Evolutionary conservation across 495 filamentous ascomycete species (phyloP).

Genomic region (Penicillium flavigenum): DNA sequence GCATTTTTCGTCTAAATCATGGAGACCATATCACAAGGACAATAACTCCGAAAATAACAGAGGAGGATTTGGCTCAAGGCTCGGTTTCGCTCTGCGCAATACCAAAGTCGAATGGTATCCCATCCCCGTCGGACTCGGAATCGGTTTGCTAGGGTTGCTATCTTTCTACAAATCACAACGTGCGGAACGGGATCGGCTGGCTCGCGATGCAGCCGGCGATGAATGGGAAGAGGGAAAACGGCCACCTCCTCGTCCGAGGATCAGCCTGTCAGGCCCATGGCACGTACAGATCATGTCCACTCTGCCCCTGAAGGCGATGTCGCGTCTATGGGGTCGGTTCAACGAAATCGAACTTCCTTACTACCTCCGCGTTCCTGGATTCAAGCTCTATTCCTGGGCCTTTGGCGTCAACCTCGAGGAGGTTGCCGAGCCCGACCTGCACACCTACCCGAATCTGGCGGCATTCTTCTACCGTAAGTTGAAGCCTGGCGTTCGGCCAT

Average conservation of each 20-base stretch:
- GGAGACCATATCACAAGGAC: constrained; percentile 39
- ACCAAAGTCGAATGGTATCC: constrained; percentile 92
- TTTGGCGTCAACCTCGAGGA: constrained; percentile 95
- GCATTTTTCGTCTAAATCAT: constrained; percentile 45
- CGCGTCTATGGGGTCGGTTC: constrained; percentile 89
- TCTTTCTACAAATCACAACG: constrained; percentile 77
- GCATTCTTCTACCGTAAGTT: constrained; percentile 96
- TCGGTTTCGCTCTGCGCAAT: constrained; percentile 61
- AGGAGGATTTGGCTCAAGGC: constrained; percentile 61
- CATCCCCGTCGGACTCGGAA: constrained; percentile 89
- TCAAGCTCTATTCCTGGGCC: constrained; percentile 85
- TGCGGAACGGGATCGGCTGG: constrained; percentile 50
- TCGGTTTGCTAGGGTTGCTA: constrained; percentile 78
- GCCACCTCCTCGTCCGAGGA: constrained; percentile 61
- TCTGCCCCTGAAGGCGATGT: constrained; percentile 89
- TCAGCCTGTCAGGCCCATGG: constrained; percentile 89
- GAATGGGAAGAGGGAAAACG: constrained; percentile 48
- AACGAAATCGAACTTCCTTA: constrained; percentile 92
- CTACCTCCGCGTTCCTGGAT: constrained; percentile 89
- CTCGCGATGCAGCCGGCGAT: constrained; percentile 52
- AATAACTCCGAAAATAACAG: constrained; percentile 43
- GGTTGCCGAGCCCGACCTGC: constrained; percentile 81
- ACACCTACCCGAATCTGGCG: constrained; percentile 86
- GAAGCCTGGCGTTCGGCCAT: constrained; percentile 84
- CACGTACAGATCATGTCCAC: constrained; percentile 97